Evolutionary conservation across 148 eudicot genomes (phyloP), one percentile per base, ranked within the genome.

Genomic region (Chenopodium suecicum): DNA sequence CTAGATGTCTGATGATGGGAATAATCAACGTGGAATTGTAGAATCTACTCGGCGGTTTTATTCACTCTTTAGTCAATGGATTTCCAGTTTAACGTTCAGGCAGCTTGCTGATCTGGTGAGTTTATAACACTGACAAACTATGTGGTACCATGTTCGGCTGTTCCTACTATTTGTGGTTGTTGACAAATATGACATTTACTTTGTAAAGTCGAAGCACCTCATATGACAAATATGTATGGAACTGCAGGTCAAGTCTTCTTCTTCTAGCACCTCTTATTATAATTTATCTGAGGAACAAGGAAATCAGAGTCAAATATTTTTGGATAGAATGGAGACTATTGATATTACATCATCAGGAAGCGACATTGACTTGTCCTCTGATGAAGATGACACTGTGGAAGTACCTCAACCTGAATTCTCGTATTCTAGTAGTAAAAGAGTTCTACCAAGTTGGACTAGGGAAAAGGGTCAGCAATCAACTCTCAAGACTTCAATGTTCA

Each of bases 301-400:
- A 64, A 81, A 75, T 81, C 54, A 47, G 67, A 56, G 44, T 77
- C 90, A 83, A 60, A 31, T 67, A 74, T 78, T 78, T 66, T 79
- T 76, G 86, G 83, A 79, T 72, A 56, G 71, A 14, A 85, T 84
- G 89, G 91, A 87, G 67, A 82, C 87, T 29, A 91, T 93, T 79
- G 91, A 89, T 48, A 87, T 94, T 81, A 82, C 89, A 23, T 95
- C 98, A 0, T 81, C 91, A 37, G 97, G 90, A 44, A 89, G 88
- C 82, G 93, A 89, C 52, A 87, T 84, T 73, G 85, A 86, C 52
- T 82, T 88, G 27, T 13, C 27, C 82, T 90, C 90, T 81, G 91
- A 88, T 3, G 90, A 90, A 25, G 93, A 92, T 70, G 68, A 48
- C 7, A 78, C 54, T 52, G 50, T 8, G 50, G 25, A 31, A 65